A percentile compares a stretch with the other conserved stretches of the same genome.
phyloP scores from a whole-genome alignment of 1,284 basidiomycete species.

The Porodaedalea pini region DNA sequence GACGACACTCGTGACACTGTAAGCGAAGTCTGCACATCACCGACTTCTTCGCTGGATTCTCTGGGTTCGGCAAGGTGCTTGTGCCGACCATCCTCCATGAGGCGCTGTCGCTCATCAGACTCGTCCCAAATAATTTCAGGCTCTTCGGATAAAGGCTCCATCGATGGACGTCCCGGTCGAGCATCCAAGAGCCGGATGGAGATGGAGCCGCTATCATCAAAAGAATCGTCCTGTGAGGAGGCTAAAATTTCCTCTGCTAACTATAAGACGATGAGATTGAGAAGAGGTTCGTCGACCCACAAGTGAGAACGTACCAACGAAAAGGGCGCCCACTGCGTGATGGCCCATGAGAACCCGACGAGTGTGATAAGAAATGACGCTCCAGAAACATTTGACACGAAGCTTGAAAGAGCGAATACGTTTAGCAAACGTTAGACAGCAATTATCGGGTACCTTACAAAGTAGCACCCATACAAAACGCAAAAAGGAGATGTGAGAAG shows the following conservation, averaged over 20 bases:
- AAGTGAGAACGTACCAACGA: conserved; percentile 50
- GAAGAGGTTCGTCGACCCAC: background rate
- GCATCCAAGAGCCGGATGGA: conserved; percentile 54
- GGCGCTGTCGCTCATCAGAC: conserved; percentile 14
- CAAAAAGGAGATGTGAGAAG: conserved; percentile 65
- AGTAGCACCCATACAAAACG: conserved; percentile 67
- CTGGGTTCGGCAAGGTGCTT: conserved; percentile 1
- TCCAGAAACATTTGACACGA: conserved; percentile 57
- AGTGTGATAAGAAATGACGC: conserved; percentile 64
- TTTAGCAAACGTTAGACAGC: background rate
- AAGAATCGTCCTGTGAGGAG: conserved; percentile 36
- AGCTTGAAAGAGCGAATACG: conserved; percentile 36
- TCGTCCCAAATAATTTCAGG: conserved; percentile 21
- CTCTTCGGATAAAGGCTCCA: conserved; percentile 12
- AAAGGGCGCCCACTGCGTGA: conserved; percentile 79
- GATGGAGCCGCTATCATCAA: conserved; percentile 36
- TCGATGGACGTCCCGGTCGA: conserved; percentile 17
- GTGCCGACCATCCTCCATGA: conserved; percentile 10
- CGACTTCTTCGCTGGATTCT: conserved; percentile 11
- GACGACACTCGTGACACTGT: conserved; percentile 15
- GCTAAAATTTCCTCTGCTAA: conserved; percentile 70
- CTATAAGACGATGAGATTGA: conserved; percentile 33
- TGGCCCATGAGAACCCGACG: conserved; percentile 75
- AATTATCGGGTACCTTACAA: conserved; percentile 48
- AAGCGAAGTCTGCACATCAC: conserved; percentile 12